These are phyloP conservation scores for Citrus maxima DNA, from an alignment of 345 rosid genomes.

Conservation along the genomic window DNA sequence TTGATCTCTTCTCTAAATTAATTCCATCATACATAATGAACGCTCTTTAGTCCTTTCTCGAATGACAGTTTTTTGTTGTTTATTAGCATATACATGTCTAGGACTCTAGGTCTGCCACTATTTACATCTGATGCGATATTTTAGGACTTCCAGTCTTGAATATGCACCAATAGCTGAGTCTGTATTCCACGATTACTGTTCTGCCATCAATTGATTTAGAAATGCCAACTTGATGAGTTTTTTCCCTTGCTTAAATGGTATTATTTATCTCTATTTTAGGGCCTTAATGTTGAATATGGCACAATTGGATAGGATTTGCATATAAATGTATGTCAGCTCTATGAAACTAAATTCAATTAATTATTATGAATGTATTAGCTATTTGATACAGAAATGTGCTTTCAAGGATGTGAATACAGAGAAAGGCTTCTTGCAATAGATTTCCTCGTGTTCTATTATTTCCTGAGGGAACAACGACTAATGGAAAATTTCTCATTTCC, in stretches of 20 bases:
- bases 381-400: constrained; percentile 94
- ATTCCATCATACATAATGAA: neutral
- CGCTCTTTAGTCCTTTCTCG: neutral
- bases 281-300: neutral
- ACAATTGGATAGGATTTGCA: neutral
- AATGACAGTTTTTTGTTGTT: neutral
- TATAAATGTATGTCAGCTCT: neutral
- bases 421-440: constrained; percentile 79
- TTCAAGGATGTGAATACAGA: constrained; percentile 98
- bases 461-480: constrained; percentile 99
- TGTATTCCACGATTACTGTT: neutral
- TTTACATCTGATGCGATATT: neutral
- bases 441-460: constrained; percentile 86
- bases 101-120: neutral
- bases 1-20: neutral
- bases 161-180: neutral
- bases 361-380: constrained; percentile 60
- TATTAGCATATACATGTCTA: neutral
- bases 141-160: neutral
- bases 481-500: constrained; percentile 76
- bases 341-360: constrained; percentile 31
- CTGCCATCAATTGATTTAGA: neutral
- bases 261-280: neutral
- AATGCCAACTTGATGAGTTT: neutral
- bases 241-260: neutral